Evolutionary conservation across 768 basidiomycete species (phyloP).

Genomic region (Boletus vinaceobasis): DNA sequence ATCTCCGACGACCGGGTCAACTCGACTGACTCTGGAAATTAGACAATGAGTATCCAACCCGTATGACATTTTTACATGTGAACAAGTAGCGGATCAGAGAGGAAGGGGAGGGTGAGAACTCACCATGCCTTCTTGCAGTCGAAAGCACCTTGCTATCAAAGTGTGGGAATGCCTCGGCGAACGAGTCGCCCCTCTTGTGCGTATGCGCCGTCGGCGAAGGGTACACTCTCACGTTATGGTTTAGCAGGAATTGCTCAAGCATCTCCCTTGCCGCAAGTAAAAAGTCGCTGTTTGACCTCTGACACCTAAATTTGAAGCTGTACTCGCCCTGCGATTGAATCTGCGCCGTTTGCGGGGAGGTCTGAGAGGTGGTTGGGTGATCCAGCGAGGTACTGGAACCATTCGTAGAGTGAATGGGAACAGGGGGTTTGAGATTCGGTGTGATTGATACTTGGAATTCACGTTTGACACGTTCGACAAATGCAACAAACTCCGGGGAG

Average conservation of each 20-base stretch:
- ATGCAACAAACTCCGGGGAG: slow-evolving; percentile 79
- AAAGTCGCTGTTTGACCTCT: slow-evolving; percentile 92
- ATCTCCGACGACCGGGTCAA: slow-evolving; percentile 62
- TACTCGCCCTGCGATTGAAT: slow-evolving; percentile 51
- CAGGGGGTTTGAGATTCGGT: slow-evolving; percentile 62
- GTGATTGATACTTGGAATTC: slow-evolving; percentile 90
- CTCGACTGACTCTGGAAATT: slow-evolving; percentile 64
- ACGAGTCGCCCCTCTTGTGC: slow-evolving; percentile 87
- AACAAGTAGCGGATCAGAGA: slow-evolving; percentile 31
- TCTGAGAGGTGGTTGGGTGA: slow-evolving; percentile 32
- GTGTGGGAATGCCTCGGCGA: slow-evolving; percentile 93
- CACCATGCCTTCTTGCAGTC: slow-evolving; percentile 66
- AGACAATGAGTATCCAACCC: slow-evolving; percentile 8
- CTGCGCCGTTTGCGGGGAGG: slow-evolving; percentile 18
- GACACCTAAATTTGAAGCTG: slow-evolving; percentile 94
- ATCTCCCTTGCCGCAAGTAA: slow-evolving; percentile 86
- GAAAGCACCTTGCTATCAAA: slow-evolving; percentile 94
- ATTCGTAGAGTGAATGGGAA: slow-evolving; percentile 39
- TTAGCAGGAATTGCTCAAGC: slow-evolving; percentile 86
- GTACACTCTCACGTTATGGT: slow-evolving; percentile 80
- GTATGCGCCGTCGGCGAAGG: slow-evolving; percentile 74
- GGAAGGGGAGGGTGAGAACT: slow-evolving; percentile 13
- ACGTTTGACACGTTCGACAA: slow-evolving; percentile 88
- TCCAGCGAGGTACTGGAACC: slow-evolving; percentile 50
- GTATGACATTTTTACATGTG: background rate